Percentiles rank a stretch among this genome's conserved stretches.
These are phyloP conservation scores for Nannizzia gypsea DNA, from an alignment of 2,329 filamentous ascomycete species.

Conservation along the genomic window DNA sequence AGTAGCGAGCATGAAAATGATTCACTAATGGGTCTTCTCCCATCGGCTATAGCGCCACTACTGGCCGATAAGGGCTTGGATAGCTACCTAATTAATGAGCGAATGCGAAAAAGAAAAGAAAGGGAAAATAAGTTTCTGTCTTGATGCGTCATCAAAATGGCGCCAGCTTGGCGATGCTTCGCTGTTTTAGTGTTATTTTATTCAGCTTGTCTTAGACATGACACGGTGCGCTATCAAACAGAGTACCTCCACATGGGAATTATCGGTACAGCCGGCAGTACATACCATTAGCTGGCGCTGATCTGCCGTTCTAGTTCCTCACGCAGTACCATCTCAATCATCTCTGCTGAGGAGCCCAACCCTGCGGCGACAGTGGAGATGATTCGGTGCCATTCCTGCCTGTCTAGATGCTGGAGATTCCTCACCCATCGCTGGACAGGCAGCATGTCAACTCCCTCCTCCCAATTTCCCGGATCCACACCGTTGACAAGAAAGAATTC, in stretches of 20 bases:
- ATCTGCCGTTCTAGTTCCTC: conserved; percentile 26
- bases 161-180: background rate
- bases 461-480: conserved; percentile 34
- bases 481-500: conserved; percentile 29
- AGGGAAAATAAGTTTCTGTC: conserved; percentile 1
- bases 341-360: conserved; percentile 8
- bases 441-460: conserved; percentile 24
- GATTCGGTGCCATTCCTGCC: conserved; percentile 20
- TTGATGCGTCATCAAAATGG: background rate
- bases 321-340: conserved; percentile 27
- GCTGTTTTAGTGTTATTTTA: background rate
- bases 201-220: background rate
- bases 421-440: conserved; percentile 28
- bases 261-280: background rate
- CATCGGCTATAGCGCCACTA: background rate
- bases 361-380: conserved; percentile 17
- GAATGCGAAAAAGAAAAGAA: background rate
- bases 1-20: background rate
- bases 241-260: background rate
- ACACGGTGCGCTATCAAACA: background rate
- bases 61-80: background rate
- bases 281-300: background rate
- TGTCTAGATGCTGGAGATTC: conserved; percentile 21
- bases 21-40: background rate
- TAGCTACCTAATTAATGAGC: background rate